Evolutionary conservation across 1,284 basidiomycete species (phyloP), one percentile per base, ranked within the genome.

Genomic region (Malassezia restricta): DNA sequence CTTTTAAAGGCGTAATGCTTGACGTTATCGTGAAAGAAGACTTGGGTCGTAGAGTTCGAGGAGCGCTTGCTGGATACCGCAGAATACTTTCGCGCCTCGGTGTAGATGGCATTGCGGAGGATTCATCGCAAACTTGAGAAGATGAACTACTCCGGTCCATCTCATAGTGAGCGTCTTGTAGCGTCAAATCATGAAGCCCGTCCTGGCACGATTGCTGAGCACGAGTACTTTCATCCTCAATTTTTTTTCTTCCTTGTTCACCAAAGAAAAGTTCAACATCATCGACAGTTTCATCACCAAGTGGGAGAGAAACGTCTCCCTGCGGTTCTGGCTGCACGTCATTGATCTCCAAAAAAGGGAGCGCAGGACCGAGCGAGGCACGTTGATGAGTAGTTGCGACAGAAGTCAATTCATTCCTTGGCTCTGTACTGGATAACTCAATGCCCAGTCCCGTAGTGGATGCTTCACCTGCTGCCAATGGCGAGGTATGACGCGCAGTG

Each of bases 401-500:
- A 5, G 44, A 35, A 2, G 44, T 39, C 6, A 6, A 40, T 5
- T 31, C 32, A 9, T 28, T 32, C 9, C 6, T 14, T 14, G 9
- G 17, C n/a, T n/a, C 15, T 7, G 27, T 24, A 3, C 38, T 17
- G 3, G 11, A 17, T 6, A 62, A 42, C 1, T 62, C 65, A 42
- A 71, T 71, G 12, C 68, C 68, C 2, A 71, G 55, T 2, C 68
- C 66, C 5, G 63, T 43, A 1, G 66, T 62, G 8, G 59, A 59
- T 2, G 57, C 49, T 8, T 51, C 51, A 8, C 40, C 17, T 14
- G 35, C 35, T 27, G 47, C 42, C 15, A 54, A 42, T 27, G 52
- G 51, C 14, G 47, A 46, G 56, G 48, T n/a, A 56, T 58, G 5
- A 52, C 66, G 11, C 56, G 70, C 70, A 2, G 70, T 68, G n/a